Base-by-base conservation (phyloP, 78 protist species). In the Polysphondylium violaceum region DNA sequence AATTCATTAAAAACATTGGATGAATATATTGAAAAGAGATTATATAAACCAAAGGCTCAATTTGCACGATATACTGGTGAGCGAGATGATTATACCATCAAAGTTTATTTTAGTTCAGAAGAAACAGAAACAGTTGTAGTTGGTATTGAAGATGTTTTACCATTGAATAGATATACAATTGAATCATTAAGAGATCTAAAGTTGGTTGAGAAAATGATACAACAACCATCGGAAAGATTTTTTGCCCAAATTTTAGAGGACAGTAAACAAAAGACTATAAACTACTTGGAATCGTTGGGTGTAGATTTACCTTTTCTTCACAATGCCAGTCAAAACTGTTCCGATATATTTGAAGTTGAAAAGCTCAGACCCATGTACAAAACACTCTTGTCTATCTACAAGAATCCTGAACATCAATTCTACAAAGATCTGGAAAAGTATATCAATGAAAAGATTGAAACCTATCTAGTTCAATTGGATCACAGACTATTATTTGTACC, bases 31-130 rank as follows among this genome's bases (percentile, higher is more conserved):
- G 91, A 67, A 14, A 69, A 56, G 16, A 55, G 25, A 29, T 43
- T 16, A 23, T 67, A 35, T 68, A 68, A 71, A 53, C 77, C 89
- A 67, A 51, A 44, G 1, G 77, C 91, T 11, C 63, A 64, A 69
- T 83, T 83, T 69, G 91, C 79, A 19, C 58, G 91, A 44, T 83
- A 47, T 53, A 83, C 91, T 5, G 91, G 91, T 43, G 91, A 83
- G 11, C 58, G 79, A 38, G 74, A 55, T 16, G 63, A 67, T 31
- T 71, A 69, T 43, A 56, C 19, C 47, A 55, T 83, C 27, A 67
- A 83, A 35, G 81, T 83, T 21, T 83, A 64, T 43, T 69, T 83
- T 17, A 56, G 65, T 0, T n/a, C 78, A 16, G 79, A 83, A 41
- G 91, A 83, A 60, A 83, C 19, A 25, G 91, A 83, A 33, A 35